phyloP scores from a whole-genome alignment of 2,329 filamentous ascomycete species.

The Remersonia thermophila region DNA sequence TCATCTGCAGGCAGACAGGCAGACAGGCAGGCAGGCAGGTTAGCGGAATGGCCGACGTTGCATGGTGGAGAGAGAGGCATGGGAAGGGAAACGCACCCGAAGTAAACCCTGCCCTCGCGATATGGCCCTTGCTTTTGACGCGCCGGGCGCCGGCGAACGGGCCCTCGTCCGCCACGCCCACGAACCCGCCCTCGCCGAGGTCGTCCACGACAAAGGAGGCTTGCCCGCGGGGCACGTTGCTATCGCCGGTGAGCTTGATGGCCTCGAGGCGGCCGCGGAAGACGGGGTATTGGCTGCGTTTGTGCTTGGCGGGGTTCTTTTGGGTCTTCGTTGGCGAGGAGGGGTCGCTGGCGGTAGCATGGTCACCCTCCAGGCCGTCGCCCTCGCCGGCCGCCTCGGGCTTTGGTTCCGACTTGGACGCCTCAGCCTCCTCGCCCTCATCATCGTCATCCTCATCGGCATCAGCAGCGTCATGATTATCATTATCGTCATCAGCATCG shows the following conservation, averaged over 20 bases:
- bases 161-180: constrained; percentile 51
- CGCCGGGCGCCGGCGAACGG: constrained; percentile 64
- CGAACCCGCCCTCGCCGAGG: constrained; percentile 52
- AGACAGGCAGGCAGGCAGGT: background rate
- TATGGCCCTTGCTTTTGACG: constrained; percentile 63
- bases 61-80: background rate
- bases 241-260: constrained; percentile 84
- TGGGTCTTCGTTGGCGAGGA: background rate
- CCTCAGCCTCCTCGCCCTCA: too few relatives aligned
- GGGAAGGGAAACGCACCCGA: constrained; percentile 44
- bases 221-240: constrained; percentile 79
- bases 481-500: too few relatives aligned
- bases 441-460: too few relatives aligned
- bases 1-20: constrained; percentile 39
- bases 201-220: constrained; percentile 71
- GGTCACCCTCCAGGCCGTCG: constrained; percentile 33
- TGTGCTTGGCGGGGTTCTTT: too few relatives aligned
- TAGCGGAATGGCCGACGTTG: background rate
- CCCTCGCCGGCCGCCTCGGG: too few relatives aligned
- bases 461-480: too few relatives aligned
- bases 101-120: constrained; percentile 60
- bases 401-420: too few relatives aligned
- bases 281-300: constrained; percentile 31
- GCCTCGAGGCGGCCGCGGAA: constrained; percentile 61
- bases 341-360: too few relatives aligned